Evolutionary conservation across 495 filamentous ascomycete species (phyloP).

Genomic region (Penicillium canariense): DNA sequence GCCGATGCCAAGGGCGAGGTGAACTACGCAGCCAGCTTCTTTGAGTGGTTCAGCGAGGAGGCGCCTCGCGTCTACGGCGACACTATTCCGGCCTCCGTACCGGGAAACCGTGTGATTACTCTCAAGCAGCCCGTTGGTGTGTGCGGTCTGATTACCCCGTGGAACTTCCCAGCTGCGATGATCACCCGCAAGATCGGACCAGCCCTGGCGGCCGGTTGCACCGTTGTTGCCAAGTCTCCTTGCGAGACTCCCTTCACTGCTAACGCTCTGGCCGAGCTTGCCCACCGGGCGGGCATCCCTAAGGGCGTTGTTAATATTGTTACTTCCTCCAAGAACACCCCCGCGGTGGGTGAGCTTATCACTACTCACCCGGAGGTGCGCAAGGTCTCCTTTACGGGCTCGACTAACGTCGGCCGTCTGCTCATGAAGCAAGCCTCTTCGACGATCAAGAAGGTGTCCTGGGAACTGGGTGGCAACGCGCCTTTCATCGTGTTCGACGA

Average conservation of each 20-base stretch:
- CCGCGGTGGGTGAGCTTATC: constrained; percentile 68
- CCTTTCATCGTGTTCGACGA: constrained; percentile 95
- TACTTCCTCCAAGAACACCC: constrained; percentile 68
- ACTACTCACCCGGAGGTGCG: constrained; percentile 69
- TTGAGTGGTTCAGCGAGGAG: constrained; percentile 79
- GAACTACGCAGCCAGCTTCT: constrained; percentile 68
- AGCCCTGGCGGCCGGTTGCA: constrained; percentile 80
- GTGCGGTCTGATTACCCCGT: constrained; percentile 91
- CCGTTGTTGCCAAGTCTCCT: constrained; percentile 80
- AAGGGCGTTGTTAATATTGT: constrained; percentile 83
- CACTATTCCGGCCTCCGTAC: constrained; percentile 67
- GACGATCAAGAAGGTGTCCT: constrained; percentile 81
- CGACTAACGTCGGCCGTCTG: constrained; percentile 80
- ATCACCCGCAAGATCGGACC: constrained; percentile 86
- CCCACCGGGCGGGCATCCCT: constrained; percentile 78
- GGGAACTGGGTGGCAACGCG: constrained; percentile 88
- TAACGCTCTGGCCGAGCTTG: constrained; percentile 78
- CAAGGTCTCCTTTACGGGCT: constrained; percentile 90
- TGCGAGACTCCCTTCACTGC: constrained; percentile 84
- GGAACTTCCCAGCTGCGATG: constrained; percentile 96
- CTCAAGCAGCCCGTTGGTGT: constrained; percentile 89
- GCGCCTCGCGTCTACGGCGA: constrained; percentile 68
- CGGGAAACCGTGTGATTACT: constrained; percentile 74
- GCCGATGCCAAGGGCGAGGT: constrained; percentile 71
- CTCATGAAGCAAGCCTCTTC: constrained; percentile 79